Evolutionary conservation across 495 filamentous ascomycete species (phyloP).

Genomic region (Poronia punctata): DNA sequence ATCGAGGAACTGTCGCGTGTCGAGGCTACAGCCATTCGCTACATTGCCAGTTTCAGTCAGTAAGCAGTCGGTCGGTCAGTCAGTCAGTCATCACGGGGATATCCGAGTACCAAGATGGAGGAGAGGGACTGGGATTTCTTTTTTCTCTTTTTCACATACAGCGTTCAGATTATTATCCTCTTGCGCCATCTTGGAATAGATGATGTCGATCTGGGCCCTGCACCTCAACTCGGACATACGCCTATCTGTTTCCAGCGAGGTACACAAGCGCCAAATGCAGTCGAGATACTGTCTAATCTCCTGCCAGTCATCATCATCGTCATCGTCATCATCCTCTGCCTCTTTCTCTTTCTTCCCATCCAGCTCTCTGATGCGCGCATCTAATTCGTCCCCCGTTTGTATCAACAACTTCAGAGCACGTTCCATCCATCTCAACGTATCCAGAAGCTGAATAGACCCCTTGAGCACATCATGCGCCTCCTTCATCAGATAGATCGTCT

Average conservation of each 20-base stretch:
- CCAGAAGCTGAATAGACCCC: slow-evolving; percentile 22
- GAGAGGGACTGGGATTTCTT: too few relatives aligned
- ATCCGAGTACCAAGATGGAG: too few relatives aligned
- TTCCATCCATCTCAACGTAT: slow-evolving; percentile 30
- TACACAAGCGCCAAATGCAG: slow-evolving; percentile 28
- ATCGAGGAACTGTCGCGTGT: slow-evolving; percentile 30
- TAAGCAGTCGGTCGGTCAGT: too few relatives aligned
- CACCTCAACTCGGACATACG: slow-evolving; percentile 28
- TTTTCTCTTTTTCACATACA: too few relatives aligned
- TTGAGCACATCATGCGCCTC: slow-evolving; percentile 28
- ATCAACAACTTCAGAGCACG: slow-evolving; percentile 26
- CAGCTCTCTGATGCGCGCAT: slow-evolving; percentile 16
- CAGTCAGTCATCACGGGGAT: too few relatives aligned
- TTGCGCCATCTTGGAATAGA: slow-evolving; percentile 30
- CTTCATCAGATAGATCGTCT: slow-evolving; percentile 29
- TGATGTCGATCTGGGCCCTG: slow-evolving; percentile 30
- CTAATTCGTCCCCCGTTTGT: slow-evolving; percentile 25
- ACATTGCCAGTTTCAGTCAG: too few relatives aligned
- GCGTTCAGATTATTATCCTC: slow-evolving; percentile 30
- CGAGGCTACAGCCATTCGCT: slow-evolving; percentile 29
- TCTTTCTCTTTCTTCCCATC: slow-evolving; percentile 6
- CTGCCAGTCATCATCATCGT: slow-evolving; percentile 24
- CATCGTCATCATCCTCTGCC: slow-evolving; percentile 8
- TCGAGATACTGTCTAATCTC: slow-evolving; percentile 30
- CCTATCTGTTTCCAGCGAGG: slow-evolving; percentile 27